Conservation (phyloP, 2,329 filamentous ascomycete species). For the Epichloe typhina region DNA sequence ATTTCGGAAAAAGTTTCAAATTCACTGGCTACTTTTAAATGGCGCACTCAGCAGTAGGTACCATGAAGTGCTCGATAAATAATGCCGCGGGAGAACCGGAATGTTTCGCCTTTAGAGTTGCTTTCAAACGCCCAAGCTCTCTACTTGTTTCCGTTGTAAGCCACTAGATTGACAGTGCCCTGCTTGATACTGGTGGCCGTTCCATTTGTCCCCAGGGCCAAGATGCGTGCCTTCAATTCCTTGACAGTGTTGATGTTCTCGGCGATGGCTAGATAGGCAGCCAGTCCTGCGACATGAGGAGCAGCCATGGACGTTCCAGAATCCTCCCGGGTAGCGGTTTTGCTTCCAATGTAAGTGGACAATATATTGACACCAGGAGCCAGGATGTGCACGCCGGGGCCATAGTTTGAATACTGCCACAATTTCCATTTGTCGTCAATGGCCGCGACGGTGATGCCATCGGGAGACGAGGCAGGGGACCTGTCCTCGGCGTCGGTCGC, state of each 20-base stretch:
- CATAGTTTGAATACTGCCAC: constrained; percentile 37
- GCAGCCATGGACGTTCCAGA: constrained; percentile 50
- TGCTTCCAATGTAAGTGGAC: constrained; percentile 32
- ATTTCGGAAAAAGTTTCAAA: no score
- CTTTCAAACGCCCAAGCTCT: background rate
- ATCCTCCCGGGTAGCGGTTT: constrained; percentile 29
- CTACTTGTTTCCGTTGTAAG: constrained; percentile 28
- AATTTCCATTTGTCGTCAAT: constrained; percentile 24
- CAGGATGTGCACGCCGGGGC: constrained; percentile 33
- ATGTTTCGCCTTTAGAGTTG: no score
- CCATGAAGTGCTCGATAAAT: no score
- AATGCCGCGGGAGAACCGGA: no score
- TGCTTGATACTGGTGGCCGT: constrained; percentile 20
- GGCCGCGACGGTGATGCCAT: constrained; percentile 40
- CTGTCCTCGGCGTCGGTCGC: constrained; percentile 23
- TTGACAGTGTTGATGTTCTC: constrained; percentile 27
- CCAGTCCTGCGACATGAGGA: constrained; percentile 47
- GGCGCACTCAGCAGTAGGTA: no score
- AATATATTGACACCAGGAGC: constrained; percentile 34
- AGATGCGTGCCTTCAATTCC: constrained; percentile 27
- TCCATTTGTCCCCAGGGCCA: constrained; percentile 26
- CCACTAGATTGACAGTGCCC: constrained; percentile 31
- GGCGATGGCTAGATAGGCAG: constrained; percentile 38
- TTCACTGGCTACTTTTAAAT: no score
- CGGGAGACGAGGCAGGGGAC: constrained; percentile 34